A percentile compares a stretch with the other conserved stretches of the same genome.
Conservation (phyloP, 805 yeast genomes). For the Lipomyces yamadae region DNA sequence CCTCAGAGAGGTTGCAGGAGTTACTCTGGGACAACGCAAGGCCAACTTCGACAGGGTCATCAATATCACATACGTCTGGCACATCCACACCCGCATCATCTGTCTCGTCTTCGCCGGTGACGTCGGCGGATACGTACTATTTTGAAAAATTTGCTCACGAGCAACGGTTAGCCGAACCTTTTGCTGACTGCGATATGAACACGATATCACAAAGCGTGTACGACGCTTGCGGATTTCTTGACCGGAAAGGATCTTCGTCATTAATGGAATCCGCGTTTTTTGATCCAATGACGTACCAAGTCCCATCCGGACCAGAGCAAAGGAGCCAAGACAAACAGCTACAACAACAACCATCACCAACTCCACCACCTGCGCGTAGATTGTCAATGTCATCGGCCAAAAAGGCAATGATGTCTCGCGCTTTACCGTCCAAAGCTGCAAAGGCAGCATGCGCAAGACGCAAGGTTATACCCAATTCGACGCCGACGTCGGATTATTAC, state of each 20-base stretch:
- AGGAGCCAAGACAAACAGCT: neutral
- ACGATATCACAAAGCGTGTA: neutral
- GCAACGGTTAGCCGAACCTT: conserved; percentile 1
- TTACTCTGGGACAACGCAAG: conserved; percentile 6
- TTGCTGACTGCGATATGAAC: neutral
- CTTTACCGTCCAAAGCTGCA: neutral
- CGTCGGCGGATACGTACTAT: conserved; percentile 3
- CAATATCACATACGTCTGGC: conserved; percentile 12
- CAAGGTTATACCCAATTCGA: neutral
- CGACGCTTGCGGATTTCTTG: neutral
- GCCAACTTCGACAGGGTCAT: conserved; percentile 4
- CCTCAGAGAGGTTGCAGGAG: conserved; percentile 28
- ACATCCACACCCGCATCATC: conserved; percentile 27
- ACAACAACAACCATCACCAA: neutral
- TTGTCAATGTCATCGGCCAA: neutral
- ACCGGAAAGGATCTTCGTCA: neutral
- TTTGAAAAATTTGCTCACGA: neutral
- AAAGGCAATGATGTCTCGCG: conserved; percentile 2
- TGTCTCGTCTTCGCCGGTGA: conserved; percentile 21
- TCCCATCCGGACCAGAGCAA: neutral
- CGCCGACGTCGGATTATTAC: neutral
- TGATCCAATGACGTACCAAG: neutral
- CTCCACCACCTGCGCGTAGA: neutral
- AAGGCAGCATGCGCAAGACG: neutral
- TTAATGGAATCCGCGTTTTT: neutral